Evolutionary conservation across 2,329 filamentous ascomycete species (phyloP), one percentile per base, ranked within the genome.

Genomic region (Mycosphaerelloides madeirae): DNA sequence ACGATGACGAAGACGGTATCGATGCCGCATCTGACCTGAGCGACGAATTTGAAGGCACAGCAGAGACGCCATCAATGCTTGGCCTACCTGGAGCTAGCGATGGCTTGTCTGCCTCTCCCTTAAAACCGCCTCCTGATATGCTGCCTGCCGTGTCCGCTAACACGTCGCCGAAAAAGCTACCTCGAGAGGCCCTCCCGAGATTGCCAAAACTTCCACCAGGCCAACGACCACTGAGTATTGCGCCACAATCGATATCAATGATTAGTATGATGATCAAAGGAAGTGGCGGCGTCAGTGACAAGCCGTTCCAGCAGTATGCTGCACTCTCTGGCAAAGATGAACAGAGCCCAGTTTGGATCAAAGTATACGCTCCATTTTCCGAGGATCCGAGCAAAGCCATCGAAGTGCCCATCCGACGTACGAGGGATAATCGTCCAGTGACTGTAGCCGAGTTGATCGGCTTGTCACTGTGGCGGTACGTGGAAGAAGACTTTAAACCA

Each of bases 361-460:
- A 84, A 44, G 85, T 94, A 31, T 91, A 87, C 63, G 83, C 79
- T 6, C 82, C 85, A 0, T 87, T 84, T 54, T 85, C 84, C 13
- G 74, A 76, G 11, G 77, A 78, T 18, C 73, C 83, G 0, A 76
- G 75, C 13, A 81, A 81, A 54, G 79, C 84, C 0, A 79, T 83
- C 36, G 84, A 90, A 59, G 80, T 91, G 3, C 76, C 85, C 13
- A 82, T 91, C 37, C 75, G 83, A 18, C 79, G 82, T 37, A 79
- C 77, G 29, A 78, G 86, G 13, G 83, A 87, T 53, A 83, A 82
- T 16, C 78, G 84, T 45, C 74, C 78, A 2, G 84, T 87, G 14
- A 84, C 81, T 0, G 85, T 93, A 12, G 80, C 82, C 1, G 87
- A 94, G 57, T 76, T 89, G n/a, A 89, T 94, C 52, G 87, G 87